These are phyloP conservation scores for Yamadazyma philogaea DNA, from an alignment of 805 yeast genomes.

Conservation along the genomic window DNA sequence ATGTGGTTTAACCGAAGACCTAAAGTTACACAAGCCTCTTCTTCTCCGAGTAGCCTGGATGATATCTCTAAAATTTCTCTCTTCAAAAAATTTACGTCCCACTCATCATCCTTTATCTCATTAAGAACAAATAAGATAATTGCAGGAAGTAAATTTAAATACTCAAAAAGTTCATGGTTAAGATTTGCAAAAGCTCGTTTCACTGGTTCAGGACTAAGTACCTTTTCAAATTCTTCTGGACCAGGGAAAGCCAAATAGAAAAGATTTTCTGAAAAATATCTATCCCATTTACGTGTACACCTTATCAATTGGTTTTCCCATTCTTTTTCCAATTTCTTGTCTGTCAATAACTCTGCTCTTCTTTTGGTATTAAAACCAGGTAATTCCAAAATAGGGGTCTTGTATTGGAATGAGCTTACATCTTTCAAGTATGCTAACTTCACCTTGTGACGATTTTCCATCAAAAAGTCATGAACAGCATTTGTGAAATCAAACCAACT, in stretches of 20 bases:
- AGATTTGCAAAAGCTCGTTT: conserved; percentile 3
- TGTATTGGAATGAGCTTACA: neutral
- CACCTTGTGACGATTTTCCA: neutral
- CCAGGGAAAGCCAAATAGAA: conserved; percentile 7
- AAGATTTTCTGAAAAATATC: conserved; percentile 9
- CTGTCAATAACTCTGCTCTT: neutral
- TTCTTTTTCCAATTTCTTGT: neutral
- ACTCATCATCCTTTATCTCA: conserved; percentile 5
- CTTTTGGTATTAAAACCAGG: neutral
- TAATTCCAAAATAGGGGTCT: neutral
- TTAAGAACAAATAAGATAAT: conserved; percentile 10
- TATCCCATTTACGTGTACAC: conserved; percentile 11
- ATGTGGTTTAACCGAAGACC: conserved; percentile 2
- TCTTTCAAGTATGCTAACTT: neutral
- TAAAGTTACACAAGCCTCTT: neutral
- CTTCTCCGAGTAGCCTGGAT: conserved; percentile 4
- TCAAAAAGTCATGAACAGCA: neutral
- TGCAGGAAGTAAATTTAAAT: conserved; percentile 13
- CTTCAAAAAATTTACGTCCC: conserved; percentile 1
- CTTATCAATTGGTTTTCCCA: neutral
- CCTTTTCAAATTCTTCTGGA: neutral
- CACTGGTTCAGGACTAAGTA: neutral
- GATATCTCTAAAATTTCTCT: conserved; percentile 8
- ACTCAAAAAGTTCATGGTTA: conserved; percentile 11
- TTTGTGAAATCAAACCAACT: conserved; percentile 6